These are phyloP conservation scores for Cyamopsis tetragonoloba DNA, from an alignment of 306 rosid genomes.

Conservation along the genomic window DNA sequence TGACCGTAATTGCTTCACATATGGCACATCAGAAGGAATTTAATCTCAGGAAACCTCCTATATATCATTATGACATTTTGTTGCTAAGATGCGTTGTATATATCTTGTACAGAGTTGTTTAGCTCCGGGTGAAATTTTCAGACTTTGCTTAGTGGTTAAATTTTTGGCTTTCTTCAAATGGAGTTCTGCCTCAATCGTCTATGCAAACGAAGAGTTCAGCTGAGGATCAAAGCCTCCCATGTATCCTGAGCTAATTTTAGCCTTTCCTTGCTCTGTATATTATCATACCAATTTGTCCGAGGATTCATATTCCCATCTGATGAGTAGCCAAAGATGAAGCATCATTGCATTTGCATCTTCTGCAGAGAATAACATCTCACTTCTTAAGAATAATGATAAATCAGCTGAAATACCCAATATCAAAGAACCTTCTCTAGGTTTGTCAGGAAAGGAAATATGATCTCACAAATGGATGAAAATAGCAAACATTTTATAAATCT, in stretches of 20 bases:
- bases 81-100: too few relatives aligned
- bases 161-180: too few relatives aligned
- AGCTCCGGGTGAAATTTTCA: too few relatives aligned
- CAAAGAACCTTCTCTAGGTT: neutral
- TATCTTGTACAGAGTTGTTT: too few relatives aligned
- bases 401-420: neutral
- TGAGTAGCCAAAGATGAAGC: neutral
- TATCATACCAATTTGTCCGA: neutral
- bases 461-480: neutral
- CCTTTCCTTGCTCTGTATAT: neutral
- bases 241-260: neutral
- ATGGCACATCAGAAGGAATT: too few relatives aligned
- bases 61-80: too few relatives aligned
- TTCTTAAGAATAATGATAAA: neutral
- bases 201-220: too few relatives aligned
- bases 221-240: too few relatives aligned
- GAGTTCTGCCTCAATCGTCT: too few relatives aligned
- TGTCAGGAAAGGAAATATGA: neutral
- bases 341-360: conserved; percentile 2
- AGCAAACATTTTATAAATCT: neutral
- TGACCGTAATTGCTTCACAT: too few relatives aligned
- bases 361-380: neutral
- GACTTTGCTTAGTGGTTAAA: too few relatives aligned
- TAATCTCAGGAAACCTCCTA: too few relatives aligned
- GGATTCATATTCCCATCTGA: neutral